Evolutionary conservation across 2,329 filamentous ascomycete genomes (phyloP).

Genomic region (Xylaria sp.): DNA sequence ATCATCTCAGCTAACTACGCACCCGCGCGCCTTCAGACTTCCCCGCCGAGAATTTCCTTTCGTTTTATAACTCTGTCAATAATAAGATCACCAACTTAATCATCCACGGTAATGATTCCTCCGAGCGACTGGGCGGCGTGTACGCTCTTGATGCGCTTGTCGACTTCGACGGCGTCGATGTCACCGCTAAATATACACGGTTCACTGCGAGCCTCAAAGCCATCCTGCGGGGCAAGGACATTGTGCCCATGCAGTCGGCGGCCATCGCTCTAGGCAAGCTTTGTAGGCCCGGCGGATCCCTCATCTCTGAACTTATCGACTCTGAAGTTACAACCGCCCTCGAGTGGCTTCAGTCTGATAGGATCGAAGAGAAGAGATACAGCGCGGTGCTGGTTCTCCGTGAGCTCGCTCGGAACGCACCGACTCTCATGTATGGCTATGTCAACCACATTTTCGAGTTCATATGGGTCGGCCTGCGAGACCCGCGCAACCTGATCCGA

Average conservation of each 20-base stretch:
- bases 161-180: constrained; percentile 95
- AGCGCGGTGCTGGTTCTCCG: constrained; percentile 90
- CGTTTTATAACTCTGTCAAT: constrained; percentile 67
- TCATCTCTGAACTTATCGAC: constrained; percentile 95
- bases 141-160: constrained; percentile 92
- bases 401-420: constrained; percentile 90
- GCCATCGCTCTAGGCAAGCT: constrained; percentile 89
- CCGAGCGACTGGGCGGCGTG: constrained; percentile 90
- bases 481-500: constrained; percentile 89
- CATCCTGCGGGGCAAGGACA: constrained; percentile 90
- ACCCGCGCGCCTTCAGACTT: constrained; percentile 66
- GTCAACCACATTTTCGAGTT: constrained; percentile 95
- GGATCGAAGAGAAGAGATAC: constrained; percentile 91
- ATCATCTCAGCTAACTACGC: constrained; percentile 29
- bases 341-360: constrained; percentile 95
- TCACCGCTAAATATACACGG: constrained; percentile 90
- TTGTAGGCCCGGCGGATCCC: constrained; percentile 88
- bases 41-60: constrained; percentile 77
- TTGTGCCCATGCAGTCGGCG: constrained; percentile 88
- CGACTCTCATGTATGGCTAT: constrained; percentile 94
- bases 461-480: constrained; percentile 93
- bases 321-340: constrained; percentile 96
- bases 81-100: constrained; percentile 73
- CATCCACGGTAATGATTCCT: constrained; percentile 84
- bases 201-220: constrained; percentile 91